phyloP scores from a whole-genome alignment of 129 eudicot genomes.

The Flaveria sonorensis region DNA sequence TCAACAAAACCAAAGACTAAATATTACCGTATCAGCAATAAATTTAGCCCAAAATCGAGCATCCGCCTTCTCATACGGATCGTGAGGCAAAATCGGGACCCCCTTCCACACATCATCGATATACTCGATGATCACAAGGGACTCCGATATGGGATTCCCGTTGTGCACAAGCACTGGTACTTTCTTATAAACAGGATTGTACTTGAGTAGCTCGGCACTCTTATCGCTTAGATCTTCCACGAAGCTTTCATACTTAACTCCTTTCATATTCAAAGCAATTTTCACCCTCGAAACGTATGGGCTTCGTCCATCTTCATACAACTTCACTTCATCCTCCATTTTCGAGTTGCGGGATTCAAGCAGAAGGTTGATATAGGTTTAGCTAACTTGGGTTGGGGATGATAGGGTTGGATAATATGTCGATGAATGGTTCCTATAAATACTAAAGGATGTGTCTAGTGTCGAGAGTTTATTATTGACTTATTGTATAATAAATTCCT shows the following conservation, averaged over 20 bases:
- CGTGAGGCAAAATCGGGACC: conserved; percentile 29
- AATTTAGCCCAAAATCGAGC: conserved; percentile 38
- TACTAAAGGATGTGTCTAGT: neutral
- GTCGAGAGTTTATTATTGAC: neutral
- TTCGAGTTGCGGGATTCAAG: neutral
- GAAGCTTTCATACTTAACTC: conserved; percentile 23
- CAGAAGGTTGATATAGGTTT: neutral
- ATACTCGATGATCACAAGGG: conserved; percentile 41
- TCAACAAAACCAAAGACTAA: too few species aligned
- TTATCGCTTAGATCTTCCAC: conserved; percentile 27
- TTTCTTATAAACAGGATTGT: conserved; percentile 40
- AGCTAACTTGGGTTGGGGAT: neutral
- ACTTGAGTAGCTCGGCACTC: conserved; percentile 28
- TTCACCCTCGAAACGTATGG: conserved; percentile 30
- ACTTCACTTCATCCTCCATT: conserved; percentile 37
- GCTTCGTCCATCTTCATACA: conserved; percentile 25
- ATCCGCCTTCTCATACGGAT: conserved; percentile 39
- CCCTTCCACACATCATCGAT: conserved; percentile 31
- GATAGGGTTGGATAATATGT: too few species aligned
- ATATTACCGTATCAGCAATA: conserved; percentile 33
- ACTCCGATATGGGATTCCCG: conserved; percentile 39
- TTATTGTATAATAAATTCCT: neutral
- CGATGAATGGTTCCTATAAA: neutral
- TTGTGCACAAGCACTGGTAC: conserved; percentile 36
- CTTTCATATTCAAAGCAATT: conserved; percentile 39